Evolutionary conservation across 2,329 filamentous ascomycete genomes (phyloP).

Genomic region (Dactylellina parvicollis): DNA sequence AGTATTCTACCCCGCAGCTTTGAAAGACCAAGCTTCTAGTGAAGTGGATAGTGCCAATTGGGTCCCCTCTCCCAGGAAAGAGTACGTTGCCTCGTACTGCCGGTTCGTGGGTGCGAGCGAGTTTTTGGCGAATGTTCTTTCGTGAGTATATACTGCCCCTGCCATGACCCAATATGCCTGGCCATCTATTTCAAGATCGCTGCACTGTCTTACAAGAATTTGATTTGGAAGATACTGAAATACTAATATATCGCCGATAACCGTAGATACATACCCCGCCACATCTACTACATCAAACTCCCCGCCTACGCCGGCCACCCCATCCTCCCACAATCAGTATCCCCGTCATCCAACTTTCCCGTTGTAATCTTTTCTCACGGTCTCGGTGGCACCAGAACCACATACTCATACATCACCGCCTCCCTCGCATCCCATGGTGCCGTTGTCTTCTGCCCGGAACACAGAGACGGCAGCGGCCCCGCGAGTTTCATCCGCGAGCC

Average conservation of each 20-base stretch:
- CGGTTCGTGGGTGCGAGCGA: slow-evolving; percentile 76
- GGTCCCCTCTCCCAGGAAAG: slow-evolving; percentile 81
- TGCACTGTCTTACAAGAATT: background rate
- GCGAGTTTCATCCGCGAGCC: slow-evolving; percentile 72
- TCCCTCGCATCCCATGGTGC: slow-evolving; percentile 83
- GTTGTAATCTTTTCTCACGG: slow-evolving; percentile 82
- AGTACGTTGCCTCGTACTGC: slow-evolving; percentile 78
- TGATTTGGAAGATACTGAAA: background rate
- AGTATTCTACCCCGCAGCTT: slow-evolving; percentile 75
- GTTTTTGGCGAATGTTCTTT: slow-evolving; percentile 68
- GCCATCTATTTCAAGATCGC: background rate
- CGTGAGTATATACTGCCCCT: slow-evolving; percentile 33
- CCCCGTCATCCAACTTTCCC: slow-evolving; percentile 69
- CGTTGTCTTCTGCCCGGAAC: slow-evolving; percentile 82
- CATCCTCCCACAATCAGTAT: slow-evolving; percentile 66
- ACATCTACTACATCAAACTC: slow-evolving; percentile 78
- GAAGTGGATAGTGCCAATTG: slow-evolving; percentile 68
- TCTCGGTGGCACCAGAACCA: slow-evolving; percentile 80
- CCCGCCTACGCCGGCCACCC: slow-evolving; percentile 70
- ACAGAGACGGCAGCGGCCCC: slow-evolving; percentile 82
- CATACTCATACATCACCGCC: slow-evolving; percentile 81
- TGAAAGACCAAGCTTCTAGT: slow-evolving; percentile 22
- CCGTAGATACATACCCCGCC: slow-evolving; percentile 72
- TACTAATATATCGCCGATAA: background rate
- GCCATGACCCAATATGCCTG: background rate